Conservation (phyloP, 1,284 basidiomycete species). For the Rugosomyces carneus region DNA sequence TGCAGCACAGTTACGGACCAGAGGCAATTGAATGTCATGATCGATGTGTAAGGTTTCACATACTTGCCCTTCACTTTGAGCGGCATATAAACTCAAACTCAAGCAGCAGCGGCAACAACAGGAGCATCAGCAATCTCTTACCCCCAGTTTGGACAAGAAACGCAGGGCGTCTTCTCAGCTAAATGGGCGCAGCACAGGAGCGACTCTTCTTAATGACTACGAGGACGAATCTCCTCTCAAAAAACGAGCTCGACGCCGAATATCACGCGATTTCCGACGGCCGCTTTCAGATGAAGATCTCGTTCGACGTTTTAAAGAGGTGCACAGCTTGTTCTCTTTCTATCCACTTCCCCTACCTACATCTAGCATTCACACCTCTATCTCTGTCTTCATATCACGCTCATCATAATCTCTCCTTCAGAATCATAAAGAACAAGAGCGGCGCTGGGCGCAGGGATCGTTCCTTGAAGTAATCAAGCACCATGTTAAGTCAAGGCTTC, state of each 20-base stretch:
- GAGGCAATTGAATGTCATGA: conserved; percentile 89
- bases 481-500: conserved; percentile 30
- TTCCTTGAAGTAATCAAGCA: conserved; percentile 47
- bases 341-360: conserved; percentile 12
- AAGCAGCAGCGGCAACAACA: conserved; percentile 28
- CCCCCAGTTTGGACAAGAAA: conserved; percentile 17
- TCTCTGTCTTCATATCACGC: conserved; percentile 7
- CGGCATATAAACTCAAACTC: conserved; percentile 53
- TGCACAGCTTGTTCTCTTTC: conserved; percentile 26
- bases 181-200: not conserved
- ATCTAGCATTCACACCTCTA: conserved; percentile 2
- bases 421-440: conserved; percentile 64
- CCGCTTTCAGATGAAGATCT: conserved; percentile 60
- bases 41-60: conserved; percentile 91
- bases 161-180: conserved; percentile 20
- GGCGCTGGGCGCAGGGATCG: conserved; percentile 63
- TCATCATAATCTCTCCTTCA: conserved; percentile 24
- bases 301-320: conserved; percentile 60
- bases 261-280: conserved; percentile 40
- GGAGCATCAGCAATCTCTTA: conserved; percentile 16
- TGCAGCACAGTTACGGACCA: conserved; percentile 79
- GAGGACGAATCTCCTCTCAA: conserved; percentile 21
- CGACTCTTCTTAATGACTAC: conserved; percentile 6
- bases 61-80: conserved; percentile 78
- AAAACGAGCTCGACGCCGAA: conserved; percentile 40